A percentile compares a stretch with the other conserved stretches of the same genome.
phyloP scores from a whole-genome alignment of 2,329 filamentous ascomycete genomes.

The Cadophora gregata region DNA sequence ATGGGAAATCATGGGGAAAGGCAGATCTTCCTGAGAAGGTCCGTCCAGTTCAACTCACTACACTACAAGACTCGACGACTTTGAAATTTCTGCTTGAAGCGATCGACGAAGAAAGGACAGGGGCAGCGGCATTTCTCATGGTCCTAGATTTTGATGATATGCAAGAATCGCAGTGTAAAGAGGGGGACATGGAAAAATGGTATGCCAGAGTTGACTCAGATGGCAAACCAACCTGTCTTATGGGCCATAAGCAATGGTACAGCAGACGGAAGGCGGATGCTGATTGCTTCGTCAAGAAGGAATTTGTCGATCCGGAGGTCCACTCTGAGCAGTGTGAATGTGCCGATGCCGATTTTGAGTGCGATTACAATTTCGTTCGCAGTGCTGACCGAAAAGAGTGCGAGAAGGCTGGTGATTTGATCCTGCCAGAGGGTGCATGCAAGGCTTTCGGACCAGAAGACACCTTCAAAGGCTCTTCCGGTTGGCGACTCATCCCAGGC shows the following conservation, averaged over 20 bases:
- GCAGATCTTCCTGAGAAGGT: constrained; percentile 70
- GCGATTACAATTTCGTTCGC: constrained; percentile 88
- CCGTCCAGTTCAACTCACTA: constrained; percentile 75
- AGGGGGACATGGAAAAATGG: constrained; percentile 90
- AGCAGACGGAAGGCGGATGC: constrained; percentile 83
- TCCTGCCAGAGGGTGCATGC: constrained; percentile 75
- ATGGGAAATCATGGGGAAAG: constrained; percentile 82
- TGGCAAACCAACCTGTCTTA: constrained; percentile 84
- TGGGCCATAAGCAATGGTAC: constrained; percentile 94
- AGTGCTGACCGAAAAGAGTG: constrained; percentile 72
- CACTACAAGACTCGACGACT: constrained; percentile 90
- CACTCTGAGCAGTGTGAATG: constrained; percentile 81
- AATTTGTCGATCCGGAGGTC: constrained; percentile 80
- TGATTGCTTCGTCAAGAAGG: constrained; percentile 85
- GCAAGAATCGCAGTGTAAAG: constrained; percentile 78
- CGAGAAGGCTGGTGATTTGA: constrained; percentile 64
- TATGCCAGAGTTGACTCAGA: constrained; percentile 81
- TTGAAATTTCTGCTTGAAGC: constrained; percentile 87
- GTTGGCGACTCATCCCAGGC: constrained; percentile 90
- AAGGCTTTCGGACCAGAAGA: constrained; percentile 56
- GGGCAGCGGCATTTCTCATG: constrained; percentile 66
- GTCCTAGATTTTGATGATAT: constrained; percentile 84
- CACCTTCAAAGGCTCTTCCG: constrained; percentile 83
- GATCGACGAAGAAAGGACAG: constrained; percentile 53
- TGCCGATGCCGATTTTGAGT: constrained; percentile 87